Base-by-base conservation (phyloP, 306 rosid genomes). In the Abrus precatorius region DNA sequence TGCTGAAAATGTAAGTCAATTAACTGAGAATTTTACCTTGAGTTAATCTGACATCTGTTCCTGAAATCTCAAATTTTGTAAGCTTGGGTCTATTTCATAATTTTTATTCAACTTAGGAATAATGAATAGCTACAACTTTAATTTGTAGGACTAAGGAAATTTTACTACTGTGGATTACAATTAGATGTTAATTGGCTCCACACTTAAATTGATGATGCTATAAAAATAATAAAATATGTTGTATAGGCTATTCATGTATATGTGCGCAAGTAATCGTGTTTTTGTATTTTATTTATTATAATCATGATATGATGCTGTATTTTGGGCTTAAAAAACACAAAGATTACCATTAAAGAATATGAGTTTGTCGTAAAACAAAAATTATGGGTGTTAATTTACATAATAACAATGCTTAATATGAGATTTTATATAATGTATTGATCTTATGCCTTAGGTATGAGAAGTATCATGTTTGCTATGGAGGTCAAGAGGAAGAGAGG, bases 401-500 rank as follows among this genome's bases (percentile, higher is more conserved):
- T 48, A 32, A 52, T 10, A 30, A n/a, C 49, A 69, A 59, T 61
- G 28, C 56, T 2, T 52, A 11, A 81, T 63, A 48, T 14, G 53
- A n/a, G 69, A 47, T 27, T 20, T 13, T 53, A 53, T 71, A 34
- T 50, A 54, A 52, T 66, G 38, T 72, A 60, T 56, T 74, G 47
- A 53, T 77, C 59, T 63, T 48, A 73, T 88, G 85, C 62, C 69
- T 78, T 88, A 95, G 99, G 94, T 95, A 95, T 69, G 99, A 95
- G 91, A 95, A 95, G 83, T 95, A 95, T 72, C 99, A 95, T 82
- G 97, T 78, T 75, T 88, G 38, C 77, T 80, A 93, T 74, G 99
- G 99, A 77, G 99, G 97, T 33, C 86, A 85, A 69, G 92, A 93
- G 83, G 94, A 90, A 78, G 97, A 87, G 6, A 92, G 99, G 72